Evolutionary conservation across 768 basidiomycete genomes (phyloP).

Genomic region (Sporobolomyces phaffii): DNA sequence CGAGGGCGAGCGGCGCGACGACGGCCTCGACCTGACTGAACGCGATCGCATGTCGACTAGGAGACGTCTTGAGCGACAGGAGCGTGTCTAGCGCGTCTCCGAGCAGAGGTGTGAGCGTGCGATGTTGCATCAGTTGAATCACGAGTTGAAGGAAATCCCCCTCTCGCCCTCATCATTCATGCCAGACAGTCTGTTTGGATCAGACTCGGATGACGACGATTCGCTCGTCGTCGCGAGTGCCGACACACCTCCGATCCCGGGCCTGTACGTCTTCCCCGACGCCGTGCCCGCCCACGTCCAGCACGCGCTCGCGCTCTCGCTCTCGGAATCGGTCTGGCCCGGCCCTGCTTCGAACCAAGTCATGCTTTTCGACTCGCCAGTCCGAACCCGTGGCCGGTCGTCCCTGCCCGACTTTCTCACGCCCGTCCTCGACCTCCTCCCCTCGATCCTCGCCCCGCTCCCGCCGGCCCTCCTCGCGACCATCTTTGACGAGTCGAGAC

Average conservation of each 20-base stretch:
- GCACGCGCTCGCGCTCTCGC: background rate
- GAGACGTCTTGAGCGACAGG: background rate
- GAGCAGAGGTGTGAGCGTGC: background rate
- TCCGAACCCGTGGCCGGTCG: background rate
- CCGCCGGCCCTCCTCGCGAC: background rate
- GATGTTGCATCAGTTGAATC: constrained; percentile 2
- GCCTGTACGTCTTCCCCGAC: constrained; percentile 18
- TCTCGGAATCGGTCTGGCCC: constrained; percentile 4
- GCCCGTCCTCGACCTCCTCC: constrained; percentile 17
- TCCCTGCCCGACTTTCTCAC: constrained; percentile 8
- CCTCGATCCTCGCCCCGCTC: constrained; percentile 3
- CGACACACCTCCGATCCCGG: constrained; percentile 19
- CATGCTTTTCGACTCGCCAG: constrained; percentile 31
- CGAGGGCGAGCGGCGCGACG: constrained; percentile 19
- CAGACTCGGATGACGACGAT: constrained; percentile 19
- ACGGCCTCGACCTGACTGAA: constrained; percentile 11
- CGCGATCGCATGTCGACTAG: background rate
- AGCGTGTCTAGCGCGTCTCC: constrained; percentile 5
- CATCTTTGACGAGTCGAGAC: constrained; percentile 47
- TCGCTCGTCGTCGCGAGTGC: background rate
- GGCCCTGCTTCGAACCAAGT: constrained; percentile 26
- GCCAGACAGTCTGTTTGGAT: constrained; percentile 32
- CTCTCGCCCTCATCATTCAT: background rate
- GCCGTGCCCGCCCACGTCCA: constrained; percentile 11
- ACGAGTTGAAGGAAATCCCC: background rate